Conservation (phyloP, 768 basidiomycete species). For the Mycena alexandri region DNA sequence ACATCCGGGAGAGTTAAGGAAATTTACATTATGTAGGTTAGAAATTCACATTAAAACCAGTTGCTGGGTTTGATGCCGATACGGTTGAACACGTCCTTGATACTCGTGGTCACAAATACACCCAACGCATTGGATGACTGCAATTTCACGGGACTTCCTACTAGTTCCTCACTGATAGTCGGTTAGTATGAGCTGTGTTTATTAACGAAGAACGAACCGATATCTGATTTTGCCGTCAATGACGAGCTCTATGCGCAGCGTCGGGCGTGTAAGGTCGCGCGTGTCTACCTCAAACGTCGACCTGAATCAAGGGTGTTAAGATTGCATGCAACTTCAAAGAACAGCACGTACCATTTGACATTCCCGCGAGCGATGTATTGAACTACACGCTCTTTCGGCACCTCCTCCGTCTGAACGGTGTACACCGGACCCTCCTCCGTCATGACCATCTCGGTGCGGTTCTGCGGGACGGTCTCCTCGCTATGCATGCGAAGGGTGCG, state of each 20-base stretch:
- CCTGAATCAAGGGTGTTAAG: slow-evolving; percentile 50
- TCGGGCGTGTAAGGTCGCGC: slow-evolving; percentile 61
- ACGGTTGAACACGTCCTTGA: slow-evolving; percentile 68
- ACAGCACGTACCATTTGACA: slow-evolving; percentile 66
- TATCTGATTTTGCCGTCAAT: slow-evolving; percentile 70
- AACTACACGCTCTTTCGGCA: slow-evolving; percentile 67
- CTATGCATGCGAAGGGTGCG: slow-evolving; percentile 64
- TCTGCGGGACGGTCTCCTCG: slow-evolving; percentile 55
- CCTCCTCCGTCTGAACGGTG: slow-evolving; percentile 46
- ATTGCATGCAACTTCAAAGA: neutral
- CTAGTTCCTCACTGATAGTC: slow-evolving; percentile 57
- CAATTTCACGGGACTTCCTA: slow-evolving; percentile 61
- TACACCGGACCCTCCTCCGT: slow-evolving; percentile 45
- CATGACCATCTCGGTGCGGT: slow-evolving; percentile 43
- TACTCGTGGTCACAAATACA: slow-evolving; percentile 58
- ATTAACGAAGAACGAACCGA: slow-evolving; percentile 53
- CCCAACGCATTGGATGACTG: slow-evolving; percentile 59
- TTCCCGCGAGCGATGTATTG: slow-evolving; percentile 76
- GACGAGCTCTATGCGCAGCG: slow-evolving; percentile 66
- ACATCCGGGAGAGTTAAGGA: neutral
- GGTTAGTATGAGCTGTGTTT: neutral
- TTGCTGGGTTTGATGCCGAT: slow-evolving; percentile 66
- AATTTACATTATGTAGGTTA: slow-evolving; percentile 18
- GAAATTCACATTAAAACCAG: slow-evolving; percentile 61
- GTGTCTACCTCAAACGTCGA: slow-evolving; percentile 81